Percentiles rank a stretch among this genome's conserved stretches.
These are phyloP conservation scores for Cladophialophora yegresii DNA, from an alignment of 2,329 filamentous ascomycete genomes.

Conservation along the genomic window DNA sequence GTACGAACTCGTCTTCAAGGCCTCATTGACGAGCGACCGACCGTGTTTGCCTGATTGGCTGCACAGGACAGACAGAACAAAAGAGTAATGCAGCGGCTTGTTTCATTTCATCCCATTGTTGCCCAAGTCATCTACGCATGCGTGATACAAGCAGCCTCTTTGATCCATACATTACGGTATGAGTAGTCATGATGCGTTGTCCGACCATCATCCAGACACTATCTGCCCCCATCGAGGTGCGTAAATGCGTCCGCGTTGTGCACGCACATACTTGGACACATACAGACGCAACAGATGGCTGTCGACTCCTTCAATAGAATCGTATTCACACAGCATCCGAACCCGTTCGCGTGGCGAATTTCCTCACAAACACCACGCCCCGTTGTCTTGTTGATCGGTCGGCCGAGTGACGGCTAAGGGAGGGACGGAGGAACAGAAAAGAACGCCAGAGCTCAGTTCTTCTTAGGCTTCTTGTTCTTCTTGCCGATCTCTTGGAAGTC, in stretches of 20 bases:
- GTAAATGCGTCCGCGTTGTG: not conserved
- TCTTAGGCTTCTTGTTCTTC: slow-evolving; percentile 39
- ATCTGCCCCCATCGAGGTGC: not conserved
- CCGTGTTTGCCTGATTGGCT: not conserved
- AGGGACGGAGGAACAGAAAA: not conserved
- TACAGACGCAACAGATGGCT: not conserved
- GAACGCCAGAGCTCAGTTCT: slow-evolving; percentile 25
- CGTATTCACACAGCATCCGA: not conserved
- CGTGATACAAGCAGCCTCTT: not conserved
- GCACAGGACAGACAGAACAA: not conserved
- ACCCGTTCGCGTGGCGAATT: not conserved
- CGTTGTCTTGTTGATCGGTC: too few species aligned
- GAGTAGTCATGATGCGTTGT: not conserved
- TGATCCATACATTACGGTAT: not conserved
- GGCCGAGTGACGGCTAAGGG: too few species aligned
- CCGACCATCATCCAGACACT: not conserved
- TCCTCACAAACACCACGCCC: not conserved
- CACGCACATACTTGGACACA: not conserved
- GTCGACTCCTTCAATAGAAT: not conserved
- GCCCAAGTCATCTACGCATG: not conserved
- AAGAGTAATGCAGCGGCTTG: not conserved
- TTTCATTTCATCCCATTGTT: not conserved
- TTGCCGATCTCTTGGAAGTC: slow-evolving; percentile 36
- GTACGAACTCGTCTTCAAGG: not conserved
- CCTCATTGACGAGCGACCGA: not conserved